phyloP scores from a whole-genome alignment of 495 filamentous ascomycete species.

The Penicillium verhagenii region DNA sequence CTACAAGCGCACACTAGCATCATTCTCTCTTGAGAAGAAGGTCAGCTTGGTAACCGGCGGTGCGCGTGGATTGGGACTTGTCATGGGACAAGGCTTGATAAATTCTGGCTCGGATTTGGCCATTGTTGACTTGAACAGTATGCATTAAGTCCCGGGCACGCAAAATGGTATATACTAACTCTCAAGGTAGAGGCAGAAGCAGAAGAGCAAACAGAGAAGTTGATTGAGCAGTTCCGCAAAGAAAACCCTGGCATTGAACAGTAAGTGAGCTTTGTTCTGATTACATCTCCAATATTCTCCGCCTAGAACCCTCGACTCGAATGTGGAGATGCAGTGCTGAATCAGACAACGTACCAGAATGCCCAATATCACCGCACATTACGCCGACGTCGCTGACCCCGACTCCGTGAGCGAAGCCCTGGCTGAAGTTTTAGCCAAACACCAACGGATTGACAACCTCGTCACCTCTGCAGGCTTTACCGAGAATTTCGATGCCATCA shows the following conservation, averaged over 20 bases:
- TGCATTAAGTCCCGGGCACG: slow-evolving; percentile 24
- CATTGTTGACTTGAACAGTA: slow-evolving; percentile 91
- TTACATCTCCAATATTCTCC: neutral
- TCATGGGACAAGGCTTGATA: slow-evolving; percentile 88
- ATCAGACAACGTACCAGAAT: slow-evolving; percentile 38
- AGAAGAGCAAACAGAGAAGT: slow-evolving; percentile 64
- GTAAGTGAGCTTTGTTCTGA: slow-evolving; percentile 41
- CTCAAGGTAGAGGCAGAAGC: slow-evolving; percentile 73
- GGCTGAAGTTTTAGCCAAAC: slow-evolving; percentile 63
- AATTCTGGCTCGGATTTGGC: slow-evolving; percentile 85
- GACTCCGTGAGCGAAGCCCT: slow-evolving; percentile 72
- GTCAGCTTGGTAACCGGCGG: slow-evolving; percentile 83
- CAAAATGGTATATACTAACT: neutral
- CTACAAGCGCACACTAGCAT: slow-evolving; percentile 67
- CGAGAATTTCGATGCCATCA: slow-evolving; percentile 89
- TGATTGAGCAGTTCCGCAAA: slow-evolving; percentile 68
- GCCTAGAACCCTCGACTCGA: neutral
- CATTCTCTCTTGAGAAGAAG: slow-evolving; percentile 76
- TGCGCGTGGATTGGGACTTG: slow-evolving; percentile 80
- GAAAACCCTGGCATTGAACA: slow-evolving; percentile 75
- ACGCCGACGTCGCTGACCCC: slow-evolving; percentile 77
- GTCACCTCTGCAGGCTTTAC: slow-evolving; percentile 96
- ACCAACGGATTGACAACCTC: slow-evolving; percentile 83
- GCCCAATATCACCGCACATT: slow-evolving; percentile 86
- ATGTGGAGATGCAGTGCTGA: neutral